These are phyloP conservation scores for Luvunga scandens DNA, from an alignment of 345 rosid species.

Conservation along the genomic window DNA sequence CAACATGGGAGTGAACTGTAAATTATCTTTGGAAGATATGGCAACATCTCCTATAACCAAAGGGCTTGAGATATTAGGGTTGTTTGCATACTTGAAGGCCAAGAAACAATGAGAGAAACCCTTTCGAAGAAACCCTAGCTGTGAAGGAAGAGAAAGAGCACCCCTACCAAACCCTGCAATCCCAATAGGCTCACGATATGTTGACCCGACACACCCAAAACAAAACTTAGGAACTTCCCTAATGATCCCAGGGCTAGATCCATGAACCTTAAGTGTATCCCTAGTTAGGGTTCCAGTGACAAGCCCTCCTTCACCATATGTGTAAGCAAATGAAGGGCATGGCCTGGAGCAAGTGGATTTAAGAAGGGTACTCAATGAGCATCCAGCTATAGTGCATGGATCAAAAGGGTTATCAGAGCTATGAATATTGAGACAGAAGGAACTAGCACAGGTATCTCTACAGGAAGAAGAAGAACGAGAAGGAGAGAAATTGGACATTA, in stretches of 20 bases:
- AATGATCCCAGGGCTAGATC: constrained; percentile 18
- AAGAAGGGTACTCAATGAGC: constrained; percentile 57
- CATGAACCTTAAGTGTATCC: constrained; percentile 62
- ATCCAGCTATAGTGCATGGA: constrained; percentile 62
- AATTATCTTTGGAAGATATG: constrained; percentile 32
- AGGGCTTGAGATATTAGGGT: constrained; percentile 76
- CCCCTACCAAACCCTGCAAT: constrained; percentile 91
- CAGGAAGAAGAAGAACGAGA: constrained; percentile 53
- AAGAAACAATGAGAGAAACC: constrained; percentile 88
- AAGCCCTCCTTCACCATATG: constrained; percentile 73
- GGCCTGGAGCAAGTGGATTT: constrained; percentile 62
- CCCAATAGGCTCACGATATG: constrained; percentile 75
- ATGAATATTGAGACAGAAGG: constrained; percentile 59
- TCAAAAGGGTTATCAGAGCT: constrained; percentile 77
- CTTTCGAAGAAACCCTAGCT: constrained; percentile 65
- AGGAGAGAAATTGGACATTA: constrained; percentile 50
- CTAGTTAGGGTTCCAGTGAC: constrained; percentile 56
- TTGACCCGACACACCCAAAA: constrained; percentile 69
- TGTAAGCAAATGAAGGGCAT: constrained; percentile 84
- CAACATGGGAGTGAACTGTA: constrained; percentile 78
- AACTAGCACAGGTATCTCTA: constrained; percentile 57
- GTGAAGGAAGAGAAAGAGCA: constrained; percentile 68
- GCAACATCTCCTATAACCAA: constrained; percentile 60
- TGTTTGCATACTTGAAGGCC: constrained; percentile 71
- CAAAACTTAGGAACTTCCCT: constrained; percentile 54